Conservation (phyloP, 177 flowering plant species). For the Tripterygium wilfordii region DNA sequence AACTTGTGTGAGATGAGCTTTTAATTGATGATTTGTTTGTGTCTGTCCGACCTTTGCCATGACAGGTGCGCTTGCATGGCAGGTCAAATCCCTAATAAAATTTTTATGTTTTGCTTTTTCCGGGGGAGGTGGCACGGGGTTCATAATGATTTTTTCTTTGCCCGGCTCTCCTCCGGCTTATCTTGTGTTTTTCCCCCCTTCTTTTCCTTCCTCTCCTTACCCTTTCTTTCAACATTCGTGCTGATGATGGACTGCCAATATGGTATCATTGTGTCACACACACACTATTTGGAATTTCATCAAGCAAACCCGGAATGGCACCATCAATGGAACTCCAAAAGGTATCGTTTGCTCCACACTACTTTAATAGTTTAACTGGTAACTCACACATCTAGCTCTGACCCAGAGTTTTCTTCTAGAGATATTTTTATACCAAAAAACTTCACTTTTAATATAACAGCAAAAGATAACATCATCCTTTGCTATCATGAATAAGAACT, state of each 20-base stretch:
- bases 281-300: not conserved
- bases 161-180: conserved; percentile 23
- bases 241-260: not conserved
- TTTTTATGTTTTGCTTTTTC: not conserved
- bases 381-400: no score
- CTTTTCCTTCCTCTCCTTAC: not conserved
- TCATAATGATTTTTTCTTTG: conserved; percentile 1
- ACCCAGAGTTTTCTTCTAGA: no score
- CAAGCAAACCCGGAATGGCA: not conserved
- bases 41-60: conserved; percentile 43
- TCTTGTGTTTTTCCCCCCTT: conserved; percentile 4
- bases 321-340: no score
- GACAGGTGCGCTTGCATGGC: conserved; percentile 66
- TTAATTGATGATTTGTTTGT: not conserved
- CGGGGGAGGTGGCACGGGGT: conserved; percentile 28
- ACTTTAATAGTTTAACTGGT: no score
- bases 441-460: no score
- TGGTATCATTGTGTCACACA: not conserved
- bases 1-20: not conserved
- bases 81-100: conserved; percentile 36
- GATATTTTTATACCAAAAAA: no score
- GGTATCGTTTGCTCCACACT: no score
- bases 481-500: no score
- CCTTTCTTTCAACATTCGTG: not conserved
- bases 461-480: no score